These are phyloP conservation scores for Glaciozyma martinii DNA, from an alignment of 768 basidiomycete genomes.

Conservation along the genomic window DNA sequence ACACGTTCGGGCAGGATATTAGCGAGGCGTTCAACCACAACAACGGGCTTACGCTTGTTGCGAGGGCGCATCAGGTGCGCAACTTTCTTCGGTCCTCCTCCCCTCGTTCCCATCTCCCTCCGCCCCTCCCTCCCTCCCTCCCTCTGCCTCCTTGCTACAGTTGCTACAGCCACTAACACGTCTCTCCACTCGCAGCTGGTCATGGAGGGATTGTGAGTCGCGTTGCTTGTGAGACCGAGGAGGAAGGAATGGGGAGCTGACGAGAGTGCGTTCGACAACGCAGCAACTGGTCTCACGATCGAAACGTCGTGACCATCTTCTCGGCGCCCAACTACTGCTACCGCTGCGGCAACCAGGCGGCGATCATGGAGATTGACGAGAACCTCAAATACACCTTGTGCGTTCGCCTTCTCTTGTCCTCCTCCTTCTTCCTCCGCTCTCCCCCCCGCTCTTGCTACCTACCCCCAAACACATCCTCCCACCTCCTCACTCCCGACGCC, in stretches of 20 bases:
- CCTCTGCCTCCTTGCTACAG: slow-evolving; percentile 39
- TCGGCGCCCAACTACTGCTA: slow-evolving; percentile 99
- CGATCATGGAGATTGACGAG: slow-evolving; percentile 97
- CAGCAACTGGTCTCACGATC: slow-evolving; percentile 91
- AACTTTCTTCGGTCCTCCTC: not conserved
- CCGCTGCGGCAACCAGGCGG: slow-evolving; percentile 97
- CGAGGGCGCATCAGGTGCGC: slow-evolving; percentile 35
- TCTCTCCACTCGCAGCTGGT: slow-evolving; percentile 47
- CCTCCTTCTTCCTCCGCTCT: no score
- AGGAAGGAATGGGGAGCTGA: not conserved
- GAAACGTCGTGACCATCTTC: slow-evolving; percentile 98
- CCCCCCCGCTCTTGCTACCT: slow-evolving; percentile 39
- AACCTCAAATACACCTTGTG: slow-evolving; percentile 47
- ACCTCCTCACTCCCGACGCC: not conserved
- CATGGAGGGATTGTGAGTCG: slow-evolving; percentile 71
- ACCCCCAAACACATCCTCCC: not conserved
- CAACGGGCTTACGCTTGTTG: slow-evolving; percentile 91
- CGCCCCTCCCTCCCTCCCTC: not conserved
- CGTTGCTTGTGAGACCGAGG: not conserved
- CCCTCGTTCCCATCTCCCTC: not conserved
- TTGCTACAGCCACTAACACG: slow-evolving; percentile 47
- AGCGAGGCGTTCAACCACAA: slow-evolving; percentile 99
- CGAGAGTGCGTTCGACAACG: slow-evolving; percentile 41
- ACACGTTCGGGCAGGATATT: slow-evolving; percentile 98
- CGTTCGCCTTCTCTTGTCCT: slow-evolving; percentile 91